Conservation (phyloP, 345 rosid species). For the Psidium guajava region DNA sequence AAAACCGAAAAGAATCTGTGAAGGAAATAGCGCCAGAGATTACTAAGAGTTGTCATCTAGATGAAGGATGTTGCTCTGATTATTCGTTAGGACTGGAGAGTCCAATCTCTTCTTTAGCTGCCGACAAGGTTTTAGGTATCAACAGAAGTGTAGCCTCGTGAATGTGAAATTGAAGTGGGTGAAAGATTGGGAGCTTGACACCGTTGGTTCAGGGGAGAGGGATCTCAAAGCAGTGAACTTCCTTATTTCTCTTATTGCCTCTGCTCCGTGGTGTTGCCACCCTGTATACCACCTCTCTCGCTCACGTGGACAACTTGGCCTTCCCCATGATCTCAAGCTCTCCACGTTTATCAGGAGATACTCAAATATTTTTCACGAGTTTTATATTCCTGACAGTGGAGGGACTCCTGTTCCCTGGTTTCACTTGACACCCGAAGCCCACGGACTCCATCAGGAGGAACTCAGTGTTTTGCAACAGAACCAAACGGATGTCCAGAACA, state of each 20-base stretch:
- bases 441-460: slow-evolving; percentile 30
- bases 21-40: neutral
- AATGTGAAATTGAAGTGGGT: slow-evolving; percentile 84
- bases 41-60: neutral
- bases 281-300: slow-evolving; percentile 42
- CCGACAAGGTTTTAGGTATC: slow-evolving; percentile 25
- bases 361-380: slow-evolving; percentile 51
- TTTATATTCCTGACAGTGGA: slow-evolving; percentile 42
- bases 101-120: slow-evolving; percentile 14
- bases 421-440: slow-evolving; percentile 46
- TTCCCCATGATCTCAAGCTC: slow-evolving; percentile 54
- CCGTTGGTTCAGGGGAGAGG: slow-evolving; percentile 39
- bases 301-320: slow-evolving; percentile 55
- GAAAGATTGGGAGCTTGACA: slow-evolving; percentile 60
- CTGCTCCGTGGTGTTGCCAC: slow-evolving; percentile 14
- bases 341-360: slow-evolving; percentile 54
- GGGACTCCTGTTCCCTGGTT: slow-evolving; percentile 71
- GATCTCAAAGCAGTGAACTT: slow-evolving; percentile 52
- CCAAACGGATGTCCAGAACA: slow-evolving; percentile 22
- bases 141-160: slow-evolving; percentile 45
- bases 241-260: slow-evolving; percentile 46
- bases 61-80: slow-evolving; percentile 25
- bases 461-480: slow-evolving; percentile 10
- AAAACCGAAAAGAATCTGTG: neutral
- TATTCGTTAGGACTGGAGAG: slow-evolving; percentile 1